Conservation (phyloP, 805 yeast genomes). For the Kazachstania martiniae region DNA sequence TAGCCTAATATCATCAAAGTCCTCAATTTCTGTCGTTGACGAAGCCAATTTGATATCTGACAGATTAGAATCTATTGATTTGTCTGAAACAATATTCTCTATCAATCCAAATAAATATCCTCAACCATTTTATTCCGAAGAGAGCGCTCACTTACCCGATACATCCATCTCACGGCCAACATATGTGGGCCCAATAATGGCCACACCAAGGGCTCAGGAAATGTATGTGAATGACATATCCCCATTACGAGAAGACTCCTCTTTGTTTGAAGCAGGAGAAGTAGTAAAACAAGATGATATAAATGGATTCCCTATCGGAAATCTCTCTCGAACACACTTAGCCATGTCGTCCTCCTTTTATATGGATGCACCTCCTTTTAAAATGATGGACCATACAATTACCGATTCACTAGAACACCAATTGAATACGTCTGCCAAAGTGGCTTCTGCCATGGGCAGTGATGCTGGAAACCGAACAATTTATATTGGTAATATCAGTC, state of each 20-base stretch:
- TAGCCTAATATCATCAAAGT: slow-evolving; percentile 10
- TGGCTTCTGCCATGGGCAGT: slow-evolving; percentile 24
- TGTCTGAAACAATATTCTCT: too few species aligned
- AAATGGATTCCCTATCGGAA: slow-evolving; percentile 1
- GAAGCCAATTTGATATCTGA: slow-evolving; percentile 7
- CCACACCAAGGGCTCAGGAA: slow-evolving; percentile 16
- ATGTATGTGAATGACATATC: slow-evolving; percentile 10
- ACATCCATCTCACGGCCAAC: slow-evolving; percentile 11
- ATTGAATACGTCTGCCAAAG: slow-evolving; percentile 19
- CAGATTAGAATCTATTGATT: too few species aligned
- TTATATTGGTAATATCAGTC: slow-evolving; percentile 56
- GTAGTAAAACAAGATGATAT: too few species aligned
- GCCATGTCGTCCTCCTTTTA: slow-evolving; percentile 4
- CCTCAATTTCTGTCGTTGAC: slow-evolving; percentile 8
- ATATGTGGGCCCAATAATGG: slow-evolving; percentile 7
- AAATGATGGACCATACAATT: slow-evolving; percentile 13
- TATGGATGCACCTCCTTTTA: slow-evolving; percentile 10
- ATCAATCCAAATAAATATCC: slow-evolving; percentile 9
- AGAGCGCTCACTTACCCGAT: slow-evolving; percentile 10
- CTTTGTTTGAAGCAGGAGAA: too few species aligned
- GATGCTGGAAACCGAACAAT: slow-evolving; percentile 52
- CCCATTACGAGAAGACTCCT: background rate
- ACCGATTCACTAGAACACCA: slow-evolving; percentile 24
- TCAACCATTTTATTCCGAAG: slow-evolving; percentile 9
- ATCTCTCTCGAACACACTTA: slow-evolving; percentile 1